Conservation (phyloP, 306 rosid species). For the Alnus glutinosa region DNA sequence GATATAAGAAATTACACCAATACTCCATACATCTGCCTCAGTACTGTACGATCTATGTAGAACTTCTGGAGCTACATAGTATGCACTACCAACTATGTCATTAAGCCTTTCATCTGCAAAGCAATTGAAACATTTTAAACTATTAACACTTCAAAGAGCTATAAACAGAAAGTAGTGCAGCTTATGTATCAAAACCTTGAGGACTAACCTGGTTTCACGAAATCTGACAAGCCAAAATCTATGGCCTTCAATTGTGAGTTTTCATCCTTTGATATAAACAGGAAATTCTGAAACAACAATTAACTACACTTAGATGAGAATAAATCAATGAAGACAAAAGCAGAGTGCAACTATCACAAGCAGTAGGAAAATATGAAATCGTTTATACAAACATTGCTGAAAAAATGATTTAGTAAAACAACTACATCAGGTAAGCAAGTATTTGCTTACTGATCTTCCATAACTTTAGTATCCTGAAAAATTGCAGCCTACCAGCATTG, state of each 20-base stretch:
- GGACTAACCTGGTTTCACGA: slow-evolving; percentile 76
- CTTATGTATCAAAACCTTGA: background rate
- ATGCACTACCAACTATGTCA: slow-evolving; percentile 98
- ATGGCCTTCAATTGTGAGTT: slow-evolving; percentile 89
- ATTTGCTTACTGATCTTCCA: background rate
- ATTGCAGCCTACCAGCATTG: background rate
- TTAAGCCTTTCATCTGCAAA: slow-evolving; percentile 89
- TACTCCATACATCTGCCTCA: slow-evolving; percentile 94
- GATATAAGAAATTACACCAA: slow-evolving; percentile 93
- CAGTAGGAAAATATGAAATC: slow-evolving; percentile 10
- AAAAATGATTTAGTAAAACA: background rate
- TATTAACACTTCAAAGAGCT: slow-evolving; percentile 9
- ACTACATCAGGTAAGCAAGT: background rate
- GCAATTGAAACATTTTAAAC: slow-evolving; percentile 24
- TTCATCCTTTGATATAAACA: slow-evolving; percentile 76
- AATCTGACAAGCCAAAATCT: slow-evolving; percentile 95
- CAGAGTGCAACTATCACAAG: slow-evolving; percentile 12
- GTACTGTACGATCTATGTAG: slow-evolving; percentile 83
- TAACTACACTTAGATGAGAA: slow-evolving; percentile 29
- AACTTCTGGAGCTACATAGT: slow-evolving; percentile 98
- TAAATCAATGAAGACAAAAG: slow-evolving; percentile 16
- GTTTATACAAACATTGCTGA: background rate
- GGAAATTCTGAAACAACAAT: slow-evolving; percentile 74
- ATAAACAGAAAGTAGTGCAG: background rate
- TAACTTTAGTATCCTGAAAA: background rate